Evolutionary conservation across 371 early-diverging fungal species (phyloP).

Genomic region (Sporodiniella umbellata): DNA sequence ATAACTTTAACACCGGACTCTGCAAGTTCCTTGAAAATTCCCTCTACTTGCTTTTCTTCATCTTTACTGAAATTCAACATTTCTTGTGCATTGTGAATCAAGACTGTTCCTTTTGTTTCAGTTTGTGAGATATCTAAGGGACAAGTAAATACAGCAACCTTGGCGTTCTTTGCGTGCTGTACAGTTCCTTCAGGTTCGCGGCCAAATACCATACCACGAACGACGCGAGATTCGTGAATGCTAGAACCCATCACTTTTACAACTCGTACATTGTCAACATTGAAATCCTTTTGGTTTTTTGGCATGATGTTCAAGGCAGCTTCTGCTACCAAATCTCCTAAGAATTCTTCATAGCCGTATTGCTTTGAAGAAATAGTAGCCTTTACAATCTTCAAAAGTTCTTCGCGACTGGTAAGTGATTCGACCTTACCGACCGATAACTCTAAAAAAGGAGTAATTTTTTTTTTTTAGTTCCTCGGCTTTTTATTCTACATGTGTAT

Average conservation of each 20-base stretch:
- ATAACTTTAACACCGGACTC: conserved; percentile 93
- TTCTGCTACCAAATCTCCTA: conserved; percentile 78
- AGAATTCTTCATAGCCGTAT: conserved; percentile 90
- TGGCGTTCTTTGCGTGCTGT: conserved; percentile 75
- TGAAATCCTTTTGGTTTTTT: conserved; percentile 79
- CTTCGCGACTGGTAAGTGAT: conserved; percentile 48
- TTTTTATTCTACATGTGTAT: neutral
- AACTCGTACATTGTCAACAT: conserved; percentile 93
- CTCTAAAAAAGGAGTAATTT: conserved; percentile 32
- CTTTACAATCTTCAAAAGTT: conserved; percentile 70
- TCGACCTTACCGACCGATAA: conserved; percentile 67
- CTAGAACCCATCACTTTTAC: conserved; percentile 97
- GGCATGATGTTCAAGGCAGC: conserved; percentile 94
- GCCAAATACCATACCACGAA: conserved; percentile 98
- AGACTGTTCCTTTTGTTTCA: conserved; percentile 99
- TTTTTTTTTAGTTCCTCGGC: neutral
- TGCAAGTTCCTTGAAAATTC: conserved; percentile 83
- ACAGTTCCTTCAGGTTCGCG: conserved; percentile 87
- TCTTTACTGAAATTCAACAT: conserved; percentile 97
- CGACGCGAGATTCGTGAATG: conserved; percentile 89
- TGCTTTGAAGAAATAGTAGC: conserved; percentile 89
- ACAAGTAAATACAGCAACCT: conserved; percentile 97
- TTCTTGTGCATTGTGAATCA: conserved; percentile 96
- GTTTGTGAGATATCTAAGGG: conserved; percentile 94
- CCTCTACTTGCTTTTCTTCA: conserved; percentile 80